A percentile compares a stretch with the other conserved stretches of the same genome.
Evolutionary conservation across 2,329 filamentous ascomycete species (phyloP).

Genomic region (Botrytis elliptica): DNA sequence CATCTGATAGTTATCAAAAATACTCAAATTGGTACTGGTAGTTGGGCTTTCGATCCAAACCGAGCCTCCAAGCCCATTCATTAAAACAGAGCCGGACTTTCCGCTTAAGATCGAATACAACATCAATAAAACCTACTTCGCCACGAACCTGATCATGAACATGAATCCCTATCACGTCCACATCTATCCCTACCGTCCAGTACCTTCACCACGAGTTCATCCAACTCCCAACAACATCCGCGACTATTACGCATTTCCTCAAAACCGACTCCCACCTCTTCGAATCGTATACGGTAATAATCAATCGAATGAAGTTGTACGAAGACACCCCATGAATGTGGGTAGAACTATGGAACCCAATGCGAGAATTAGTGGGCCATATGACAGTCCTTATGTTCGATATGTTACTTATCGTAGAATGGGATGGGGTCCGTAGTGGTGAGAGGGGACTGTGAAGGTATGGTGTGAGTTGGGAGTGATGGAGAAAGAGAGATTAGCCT

Average conservation of each 20-base stretch:
- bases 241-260: not conserved
- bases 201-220: not conserved
- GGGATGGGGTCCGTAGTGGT: not conserved
- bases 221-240: not conserved
- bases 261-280: not conserved
- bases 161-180: not conserved
- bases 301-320: not conserved
- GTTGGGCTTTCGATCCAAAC: no score
- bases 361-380: not conserved
- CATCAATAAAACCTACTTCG: not conserved
- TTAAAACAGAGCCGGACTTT: rapidly evolving
- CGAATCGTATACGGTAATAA: not conserved
- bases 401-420: not conserved
- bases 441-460: not conserved
- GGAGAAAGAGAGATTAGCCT: not conserved
- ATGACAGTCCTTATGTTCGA: not conserved
- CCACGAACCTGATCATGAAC: rapidly evolving
- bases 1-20: not conserved
- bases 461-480: no score
- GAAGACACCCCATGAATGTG: not conserved
- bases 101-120: not conserved
- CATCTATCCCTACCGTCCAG: not conserved
- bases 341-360: not conserved
- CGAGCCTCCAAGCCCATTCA: not conserved
- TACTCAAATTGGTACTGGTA: not conserved